Evolutionary conservation across 768 basidiomycete species (phyloP).

Genomic region (Termitomyces sp.): DNA sequence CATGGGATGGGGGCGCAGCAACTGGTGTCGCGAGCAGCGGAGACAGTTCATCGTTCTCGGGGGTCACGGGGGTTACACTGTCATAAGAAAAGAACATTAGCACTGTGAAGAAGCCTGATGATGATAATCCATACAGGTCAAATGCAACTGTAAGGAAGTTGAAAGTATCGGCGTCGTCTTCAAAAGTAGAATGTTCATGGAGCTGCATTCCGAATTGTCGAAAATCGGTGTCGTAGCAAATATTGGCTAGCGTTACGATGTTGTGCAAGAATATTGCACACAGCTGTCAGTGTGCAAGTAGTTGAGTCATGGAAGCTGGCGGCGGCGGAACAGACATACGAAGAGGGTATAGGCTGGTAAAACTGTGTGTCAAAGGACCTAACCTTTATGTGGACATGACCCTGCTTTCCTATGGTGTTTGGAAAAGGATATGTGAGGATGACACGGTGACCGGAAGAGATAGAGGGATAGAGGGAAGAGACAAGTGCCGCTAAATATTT

Average conservation of each 20-base stretch:
- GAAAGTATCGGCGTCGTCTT: not conserved
- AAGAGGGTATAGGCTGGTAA: not conserved
- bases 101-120: not conserved
- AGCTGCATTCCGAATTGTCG: not conserved
- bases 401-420: constrained; percentile 4
- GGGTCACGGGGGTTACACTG: not conserved
- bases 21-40: constrained; percentile 10
- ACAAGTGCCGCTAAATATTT: constrained; percentile 9
- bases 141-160: constrained; percentile 3
- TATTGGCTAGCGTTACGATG: not conserved
- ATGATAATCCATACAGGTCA: not conserved
- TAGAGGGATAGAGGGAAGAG: constrained; percentile 2
- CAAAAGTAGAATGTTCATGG: not conserved
- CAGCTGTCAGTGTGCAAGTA: not conserved
- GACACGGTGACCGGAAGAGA: too few relatives aligned
- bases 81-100: not conserved
- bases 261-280: constrained; percentile 1
- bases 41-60: not conserved
- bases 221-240: not conserved
- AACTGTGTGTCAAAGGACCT: constrained; percentile 1
- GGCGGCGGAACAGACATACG: constrained; percentile 2
- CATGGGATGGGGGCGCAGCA: constrained; percentile 1
- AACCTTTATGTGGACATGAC: constrained; percentile 17
- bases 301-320: constrained; percentile 5
- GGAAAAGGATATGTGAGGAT: not conserved